These are phyloP conservation scores for Ampelomyces quisqualis DNA, from an alignment of 2,329 filamentous ascomycete genomes.

Conservation along the genomic window DNA sequence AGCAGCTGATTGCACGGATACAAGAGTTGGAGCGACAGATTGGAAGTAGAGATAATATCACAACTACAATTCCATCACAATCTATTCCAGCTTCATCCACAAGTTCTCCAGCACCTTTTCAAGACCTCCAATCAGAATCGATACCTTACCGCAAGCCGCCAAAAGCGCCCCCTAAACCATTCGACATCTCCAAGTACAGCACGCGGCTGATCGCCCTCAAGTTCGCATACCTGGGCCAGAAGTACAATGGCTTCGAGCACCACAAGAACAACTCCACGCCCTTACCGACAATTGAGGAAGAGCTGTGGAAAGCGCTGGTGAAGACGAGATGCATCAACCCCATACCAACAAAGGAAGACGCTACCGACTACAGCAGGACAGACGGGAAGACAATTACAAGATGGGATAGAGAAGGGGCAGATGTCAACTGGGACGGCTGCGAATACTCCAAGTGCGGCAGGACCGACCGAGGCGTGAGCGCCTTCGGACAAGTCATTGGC, in stretches of 20 bases:
- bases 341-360: slow-evolving; percentile 17
- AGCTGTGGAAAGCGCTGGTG: slow-evolving; percentile 85
- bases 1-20: slow-evolving; percentile 39
- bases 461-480: slow-evolving; percentile 90
- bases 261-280: slow-evolving; percentile 68
- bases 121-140: slow-evolving; percentile 8
- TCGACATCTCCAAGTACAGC: slow-evolving; percentile 78
- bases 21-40: slow-evolving; percentile 33
- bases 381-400: slow-evolving; percentile 38
- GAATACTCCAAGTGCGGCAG: slow-evolving; percentile 95
- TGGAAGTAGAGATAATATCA: not conserved
- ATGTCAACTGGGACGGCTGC: slow-evolving; percentile 75
- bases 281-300: slow-evolving; percentile 84
- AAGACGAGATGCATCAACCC: slow-evolving; percentile 72
- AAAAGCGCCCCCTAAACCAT: slow-evolving; percentile 50
- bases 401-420: slow-evolving; percentile 43
- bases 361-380: slow-evolving; percentile 36
- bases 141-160: slow-evolving; percentile 29
- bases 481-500: slow-evolving; percentile 92
- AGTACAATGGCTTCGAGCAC: slow-evolving; percentile 92
- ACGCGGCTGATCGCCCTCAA: slow-evolving; percentile 88
- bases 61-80: not conserved
- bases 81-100: slow-evolving; percentile 5
- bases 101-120: too few relatives aligned
- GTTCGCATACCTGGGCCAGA: slow-evolving; percentile 86